A percentile compares a stretch with the other conserved stretches of the same genome.
These are phyloP conservation scores for Russula ochroleuca DNA, from an alignment of 768 basidiomycete species.

Conservation along the genomic window DNA sequence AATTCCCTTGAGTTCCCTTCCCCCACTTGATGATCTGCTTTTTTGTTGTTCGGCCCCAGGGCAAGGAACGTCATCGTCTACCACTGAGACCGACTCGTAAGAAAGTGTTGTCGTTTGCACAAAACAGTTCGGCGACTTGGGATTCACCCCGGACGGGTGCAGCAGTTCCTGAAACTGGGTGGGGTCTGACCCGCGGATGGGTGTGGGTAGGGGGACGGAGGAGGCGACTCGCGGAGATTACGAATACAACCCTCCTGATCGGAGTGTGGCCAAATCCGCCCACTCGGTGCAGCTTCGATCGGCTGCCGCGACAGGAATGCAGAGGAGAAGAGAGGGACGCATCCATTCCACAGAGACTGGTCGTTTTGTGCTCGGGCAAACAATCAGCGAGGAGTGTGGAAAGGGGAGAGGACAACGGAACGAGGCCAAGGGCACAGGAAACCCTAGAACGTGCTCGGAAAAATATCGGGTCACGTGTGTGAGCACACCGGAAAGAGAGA, in stretches of 20 bases:
- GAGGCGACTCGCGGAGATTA: constrained; percentile 26
- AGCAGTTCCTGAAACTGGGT: background rate
- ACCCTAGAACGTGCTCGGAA: constrained; percentile 13
- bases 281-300: constrained; percentile 10
- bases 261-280: constrained; percentile 19
- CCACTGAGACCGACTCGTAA: background rate
- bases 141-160: background rate
- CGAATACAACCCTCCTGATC: constrained; percentile 20
- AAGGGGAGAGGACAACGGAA: background rate
- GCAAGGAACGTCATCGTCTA: background rate
- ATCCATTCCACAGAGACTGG: background rate
- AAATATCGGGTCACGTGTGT: constrained; percentile 22
- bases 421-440: background rate
- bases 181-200: constrained; percentile 13
- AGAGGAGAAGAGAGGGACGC: background rate
- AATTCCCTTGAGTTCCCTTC: background rate
- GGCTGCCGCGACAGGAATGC: constrained; percentile 10
- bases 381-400: background rate
- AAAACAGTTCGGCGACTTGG: background rate
- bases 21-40: background rate
- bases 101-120: background rate
- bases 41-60: background rate
- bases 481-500: background rate
- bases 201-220: background rate
- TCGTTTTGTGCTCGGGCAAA: too few species aligned